Evolutionary conservation across 1,284 basidiomycete genomes (phyloP).

Genomic region (Ustilago xerochloae): DNA sequence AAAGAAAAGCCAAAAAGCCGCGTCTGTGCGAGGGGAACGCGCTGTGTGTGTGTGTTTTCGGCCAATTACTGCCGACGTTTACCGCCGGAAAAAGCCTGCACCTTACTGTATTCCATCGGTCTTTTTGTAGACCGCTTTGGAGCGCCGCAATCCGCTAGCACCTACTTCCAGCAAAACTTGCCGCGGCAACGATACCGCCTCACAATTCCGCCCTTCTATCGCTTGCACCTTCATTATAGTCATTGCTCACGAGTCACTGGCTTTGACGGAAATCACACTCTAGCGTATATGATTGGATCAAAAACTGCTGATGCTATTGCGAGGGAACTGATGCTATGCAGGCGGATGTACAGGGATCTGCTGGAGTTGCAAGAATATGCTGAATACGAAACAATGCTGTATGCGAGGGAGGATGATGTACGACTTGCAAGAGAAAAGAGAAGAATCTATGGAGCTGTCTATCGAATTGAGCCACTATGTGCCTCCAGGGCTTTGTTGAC

Average conservation of each 20-base stretch:
- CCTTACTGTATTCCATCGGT: no score
- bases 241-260: no score
- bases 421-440: neutral
- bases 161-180: neutral
- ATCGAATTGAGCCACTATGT: conserved; percentile 15
- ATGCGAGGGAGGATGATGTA: neutral
- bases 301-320: neutral
- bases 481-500: neutral
- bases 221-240: no score
- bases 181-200: neutral
- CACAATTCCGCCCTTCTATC: neutral
- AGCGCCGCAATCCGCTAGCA: neutral
- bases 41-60: neutral
- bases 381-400: neutral
- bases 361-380: neutral
- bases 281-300: neutral
- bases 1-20: neutral
- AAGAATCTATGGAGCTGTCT: neutral
- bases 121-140: no score
- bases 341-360: neutral
- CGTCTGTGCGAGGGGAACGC: conserved; percentile 1
- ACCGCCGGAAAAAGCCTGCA: conserved; percentile 25
- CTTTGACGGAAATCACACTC: neutral
- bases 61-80: conserved; percentile 12
- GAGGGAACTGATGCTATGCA: neutral